A percentile compares a stretch with the other conserved stretches of the same genome.
These are phyloP conservation scores for Talaromyces funiculosus DNA, from an alignment of 2,329 filamentous ascomycete genomes.

Conservation along the genomic window DNA sequence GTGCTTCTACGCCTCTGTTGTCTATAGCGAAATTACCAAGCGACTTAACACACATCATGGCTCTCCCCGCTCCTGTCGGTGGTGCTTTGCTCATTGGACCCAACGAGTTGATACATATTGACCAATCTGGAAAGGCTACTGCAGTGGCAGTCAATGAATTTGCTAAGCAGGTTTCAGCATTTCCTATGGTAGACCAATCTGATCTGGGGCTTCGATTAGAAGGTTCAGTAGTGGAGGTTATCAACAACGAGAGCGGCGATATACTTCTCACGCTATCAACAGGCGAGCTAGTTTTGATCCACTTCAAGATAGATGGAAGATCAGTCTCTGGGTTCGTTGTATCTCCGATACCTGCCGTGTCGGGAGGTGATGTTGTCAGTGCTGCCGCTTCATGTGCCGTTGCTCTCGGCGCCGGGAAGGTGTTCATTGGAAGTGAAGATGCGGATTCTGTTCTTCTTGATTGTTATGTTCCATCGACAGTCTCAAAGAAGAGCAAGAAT, in stretches of 20 bases:
- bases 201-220: constrained; percentile 75
- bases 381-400: constrained; percentile 64
- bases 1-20: constrained; percentile 84
- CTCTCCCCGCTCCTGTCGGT: constrained; percentile 78
- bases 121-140: constrained; percentile 90
- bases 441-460: constrained; percentile 75
- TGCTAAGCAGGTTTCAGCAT: constrained; percentile 73
- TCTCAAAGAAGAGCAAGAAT: constrained; percentile 55
- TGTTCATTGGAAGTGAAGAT: constrained; percentile 84
- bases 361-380: constrained; percentile 58
- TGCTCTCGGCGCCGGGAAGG: constrained; percentile 58
- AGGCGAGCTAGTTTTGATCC: constrained; percentile 68
- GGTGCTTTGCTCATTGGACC: constrained; percentile 79
- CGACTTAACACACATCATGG: constrained; percentile 75
- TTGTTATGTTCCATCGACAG: constrained; percentile 64
- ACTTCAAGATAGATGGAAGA: constrained; percentile 81
- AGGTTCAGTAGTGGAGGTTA: constrained; percentile 67
- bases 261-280: constrained; percentile 74
- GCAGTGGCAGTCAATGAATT: constrained; percentile 91
- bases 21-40: constrained; percentile 80
- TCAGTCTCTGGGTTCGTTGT: constrained; percentile 84
- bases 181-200: constrained; percentile 80
- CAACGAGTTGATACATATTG: constrained; percentile 91
- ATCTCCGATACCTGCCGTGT: constrained; percentile 56
- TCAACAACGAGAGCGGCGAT: constrained; percentile 73